A percentile compares a stretch with the other conserved stretches of the same genome.
These are phyloP conservation scores for Lepidium didymum DNA, from an alignment of 345 rosid species.

Conservation along the genomic window DNA sequence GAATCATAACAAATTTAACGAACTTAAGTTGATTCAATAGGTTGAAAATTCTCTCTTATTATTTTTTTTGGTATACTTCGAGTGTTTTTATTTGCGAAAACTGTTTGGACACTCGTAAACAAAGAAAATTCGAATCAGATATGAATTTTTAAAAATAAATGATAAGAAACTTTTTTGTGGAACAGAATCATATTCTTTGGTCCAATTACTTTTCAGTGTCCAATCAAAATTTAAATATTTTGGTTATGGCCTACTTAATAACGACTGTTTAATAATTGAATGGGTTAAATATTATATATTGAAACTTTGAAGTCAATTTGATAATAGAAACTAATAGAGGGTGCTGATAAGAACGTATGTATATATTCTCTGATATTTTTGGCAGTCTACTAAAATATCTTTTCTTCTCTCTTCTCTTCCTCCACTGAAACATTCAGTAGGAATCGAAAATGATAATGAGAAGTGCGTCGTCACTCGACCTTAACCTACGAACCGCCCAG, in stretches of 20 bases:
- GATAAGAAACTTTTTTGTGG: background rate
- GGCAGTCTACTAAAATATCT: slow-evolving; percentile 18
- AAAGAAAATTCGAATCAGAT: no score
- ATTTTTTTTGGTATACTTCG: no score
- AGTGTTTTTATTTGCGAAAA: no score
- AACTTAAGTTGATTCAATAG: no score
- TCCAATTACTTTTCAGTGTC: background rate
- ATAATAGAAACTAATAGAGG: background rate
- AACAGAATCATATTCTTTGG: slow-evolving; percentile 3
- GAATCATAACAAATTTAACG: background rate
- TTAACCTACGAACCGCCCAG: slow-evolving; percentile 41
- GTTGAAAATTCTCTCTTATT: no score
- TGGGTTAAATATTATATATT: no score
- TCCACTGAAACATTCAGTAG: slow-evolving; percentile 8
- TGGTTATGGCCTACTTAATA: no score
- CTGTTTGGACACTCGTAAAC: no score
- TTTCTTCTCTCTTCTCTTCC: background rate
- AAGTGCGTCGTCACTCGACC: slow-evolving; percentile 48
- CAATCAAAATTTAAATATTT: background rate
- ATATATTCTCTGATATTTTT: background rate
- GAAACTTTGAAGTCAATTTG: background rate
- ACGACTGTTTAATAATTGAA: no score
- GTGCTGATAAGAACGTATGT: background rate
- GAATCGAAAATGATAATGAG: slow-evolving; percentile 35
- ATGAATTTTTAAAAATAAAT: no score